Evolutionary conservation across 75 land plant species (phyloP).

Genomic region (Pinus taeda): DNA sequence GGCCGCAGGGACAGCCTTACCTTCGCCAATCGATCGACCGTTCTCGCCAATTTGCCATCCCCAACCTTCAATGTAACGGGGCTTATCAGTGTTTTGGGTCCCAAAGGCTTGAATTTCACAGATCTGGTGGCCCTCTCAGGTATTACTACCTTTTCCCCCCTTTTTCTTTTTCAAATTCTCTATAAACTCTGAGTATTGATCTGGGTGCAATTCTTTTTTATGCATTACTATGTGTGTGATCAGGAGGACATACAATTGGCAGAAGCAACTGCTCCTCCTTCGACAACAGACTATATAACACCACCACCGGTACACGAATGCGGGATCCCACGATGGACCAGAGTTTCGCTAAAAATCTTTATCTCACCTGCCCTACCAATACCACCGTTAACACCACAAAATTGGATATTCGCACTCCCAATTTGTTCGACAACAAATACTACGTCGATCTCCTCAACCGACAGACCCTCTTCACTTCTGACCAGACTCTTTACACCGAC

Average conservation of each 20-base stretch:
- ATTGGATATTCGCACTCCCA: slow-evolving; percentile 41
- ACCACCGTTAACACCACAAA: slow-evolving; percentile 23
- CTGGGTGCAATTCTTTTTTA: not conserved
- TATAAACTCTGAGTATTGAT: not conserved
- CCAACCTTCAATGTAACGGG: not conserved
- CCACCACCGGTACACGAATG: not conserved
- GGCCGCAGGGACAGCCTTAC: slow-evolving; percentile 1
- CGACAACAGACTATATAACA: slow-evolving; percentile 7
- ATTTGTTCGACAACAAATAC: slow-evolving; percentile 72
- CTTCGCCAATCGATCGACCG: not conserved
- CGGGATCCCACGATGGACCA: not conserved
- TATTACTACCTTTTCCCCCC: not conserved
- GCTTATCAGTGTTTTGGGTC: not conserved
- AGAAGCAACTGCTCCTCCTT: slow-evolving; percentile 14
- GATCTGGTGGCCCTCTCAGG: slow-evolving; percentile 7
- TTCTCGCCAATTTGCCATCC: not conserved
- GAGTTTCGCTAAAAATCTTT: slow-evolving; percentile 35
- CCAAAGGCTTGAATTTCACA: not conserved
- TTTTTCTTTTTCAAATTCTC: no score
- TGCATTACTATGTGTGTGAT: not conserved
- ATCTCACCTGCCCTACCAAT: slow-evolving; percentile 27
- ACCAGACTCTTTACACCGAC: slow-evolving; percentile 51
- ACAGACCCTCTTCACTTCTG: slow-evolving; percentile 64
- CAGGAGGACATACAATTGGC: slow-evolving; percentile 38
- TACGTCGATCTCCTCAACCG: slow-evolving; percentile 47